Base-by-base conservation (phyloP, 2,329 filamentous ascomycete genomes). In the Aureobasidium zeae region DNA sequence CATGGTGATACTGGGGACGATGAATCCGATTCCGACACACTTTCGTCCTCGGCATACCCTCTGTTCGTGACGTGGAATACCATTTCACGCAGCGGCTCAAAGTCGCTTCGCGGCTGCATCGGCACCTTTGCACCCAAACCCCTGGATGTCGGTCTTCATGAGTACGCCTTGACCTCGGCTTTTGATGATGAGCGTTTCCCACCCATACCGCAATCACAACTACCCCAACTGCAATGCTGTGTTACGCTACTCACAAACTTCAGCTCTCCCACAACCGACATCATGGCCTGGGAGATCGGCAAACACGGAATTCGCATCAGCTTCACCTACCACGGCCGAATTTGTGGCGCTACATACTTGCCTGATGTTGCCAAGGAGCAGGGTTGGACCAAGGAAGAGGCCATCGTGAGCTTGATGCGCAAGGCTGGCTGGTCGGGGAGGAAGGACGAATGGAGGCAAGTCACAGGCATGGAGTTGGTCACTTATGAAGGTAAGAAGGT, bases 11-110 rank as follows among this genome's bases (percentile, higher is more conserved):
- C 50, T 50, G 44, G 47, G 19, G 36, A 41, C n/a, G 25, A 29
- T 10, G 36, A 39, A 15, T 8, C 7, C 31, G 28, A 31, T n/a
- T 19, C 44, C n/a, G 44, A 49, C 21, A 35, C 51, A 12, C 48
- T 48, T 12, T 57, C 54, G 16, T 57, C 55, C 21, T 55, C 52
- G 19, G 58, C 53, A 44, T 77, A 80, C 49, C 89, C 89, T 1
- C 73, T 96, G 28, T 96, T 96, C 61, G 85, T 98, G 34, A 94
- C 88, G 6, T 96, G 89, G 88, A 94, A 95, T 66, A 86, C 77
- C 0, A 54, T 86, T 74, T 6, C 39, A 2, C 63, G 69, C 16
- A 68, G 61, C 42, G 74, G 77, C 20, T 66, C 77, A 51, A 79
- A 81, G 59, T 75, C 74, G 17, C 75, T 98, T 30, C 81, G 91